Base-by-base conservation (phyloP, 768 basidiomycete genomes). In the Boletus sp. region DNA sequence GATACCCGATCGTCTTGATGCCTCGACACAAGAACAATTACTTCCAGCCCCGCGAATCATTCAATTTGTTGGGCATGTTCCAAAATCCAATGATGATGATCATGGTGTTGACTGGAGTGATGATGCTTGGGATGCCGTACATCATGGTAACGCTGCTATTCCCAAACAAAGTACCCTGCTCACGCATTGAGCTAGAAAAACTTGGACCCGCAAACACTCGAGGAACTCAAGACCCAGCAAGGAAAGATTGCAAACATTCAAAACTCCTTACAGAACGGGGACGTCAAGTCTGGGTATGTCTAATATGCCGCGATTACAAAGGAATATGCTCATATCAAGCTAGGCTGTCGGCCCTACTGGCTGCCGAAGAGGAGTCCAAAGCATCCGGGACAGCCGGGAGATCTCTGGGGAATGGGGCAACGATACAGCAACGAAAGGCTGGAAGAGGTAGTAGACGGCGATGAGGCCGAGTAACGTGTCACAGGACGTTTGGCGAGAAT, bases 71-170 rank as follows among this genome's bases (percentile, higher is more conserved):
- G 55, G 83, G 76, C 51, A 91, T 93, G 87, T 76, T 93, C 65
- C 82, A 86, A 55, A 93, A 84, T 67, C 90, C 90, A 7, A 92
- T 93, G 90, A 88, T 89, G 79, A 73, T 93, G 56, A 79, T 92
- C 69, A 88, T 90, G 84, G 78, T 83, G 32, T 71, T 80, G 60
- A 86, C 80, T 45, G 90, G 80, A 37, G 75, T 72, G 49, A 81
- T 90, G 81, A 80, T 89, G 75, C 70, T 92, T 29, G 81, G 78
- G 24, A 85, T 83, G 82, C 90, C 90, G 5, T 90, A 88, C 66
- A 71, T 92, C 52, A 87, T 87, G 80, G 90, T 90, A 65, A 47
- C 76, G 55, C 17, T 42, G 14, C 41, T 15, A 4, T 20, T 18
- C 11, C 45, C 1, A 6, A 10, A 11, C 47, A 1, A 54, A 18